A percentile compares a stretch with the other conserved stretches of the same genome.
Evolutionary conservation across 2,329 filamentous ascomycete species (phyloP).

Genomic region (Trichothecium sympodiale): DNA sequence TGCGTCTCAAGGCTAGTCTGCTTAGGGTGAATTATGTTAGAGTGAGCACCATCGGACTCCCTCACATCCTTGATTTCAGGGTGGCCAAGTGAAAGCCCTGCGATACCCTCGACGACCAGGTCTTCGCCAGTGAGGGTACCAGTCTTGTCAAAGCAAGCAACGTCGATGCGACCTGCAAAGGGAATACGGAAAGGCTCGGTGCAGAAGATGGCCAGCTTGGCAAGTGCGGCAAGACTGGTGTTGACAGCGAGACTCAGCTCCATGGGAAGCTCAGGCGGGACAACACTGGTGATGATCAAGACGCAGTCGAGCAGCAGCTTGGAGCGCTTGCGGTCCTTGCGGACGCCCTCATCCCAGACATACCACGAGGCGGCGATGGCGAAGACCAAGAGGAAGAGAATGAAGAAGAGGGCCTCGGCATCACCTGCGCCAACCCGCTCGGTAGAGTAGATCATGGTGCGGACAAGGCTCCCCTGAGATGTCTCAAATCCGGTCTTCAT

Average conservation of each 20-base stretch:
- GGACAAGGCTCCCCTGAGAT: conserved; percentile 91
- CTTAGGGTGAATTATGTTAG: conserved; percentile 59
- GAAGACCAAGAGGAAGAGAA: conserved; percentile 91
- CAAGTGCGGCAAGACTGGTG: conserved; percentile 87
- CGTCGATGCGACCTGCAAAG: conserved; percentile 86
- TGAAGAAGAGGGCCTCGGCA: conserved; percentile 90
- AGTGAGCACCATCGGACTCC: conserved; percentile 75
- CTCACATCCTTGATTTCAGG: conserved; percentile 50
- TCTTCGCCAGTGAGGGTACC: conserved; percentile 95
- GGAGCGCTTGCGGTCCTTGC: conserved; percentile 88
- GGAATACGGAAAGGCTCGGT: conserved; percentile 98
- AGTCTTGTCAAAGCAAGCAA: conserved; percentile 98
- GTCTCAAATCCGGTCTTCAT: conserved; percentile 98
- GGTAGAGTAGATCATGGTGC: conserved; percentile 99
- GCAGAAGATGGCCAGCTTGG: conserved; percentile 95
- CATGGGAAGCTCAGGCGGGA: conserved; percentile 97
- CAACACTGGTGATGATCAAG: conserved; percentile 94
- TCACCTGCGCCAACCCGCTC: conserved; percentile 99
- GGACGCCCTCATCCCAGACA: conserved; percentile 94
- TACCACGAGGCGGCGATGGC: conserved; percentile 98
- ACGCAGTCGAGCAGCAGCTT: conserved; percentile 96
- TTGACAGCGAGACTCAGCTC: conserved; percentile 96
- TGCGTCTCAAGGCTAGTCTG: conserved; percentile 72
- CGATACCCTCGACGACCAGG: conserved; percentile 91
- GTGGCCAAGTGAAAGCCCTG: conserved; percentile 68